Evolutionary conservation across 2,329 filamentous ascomycete genomes (phyloP), one percentile per base, ranked within the genome.

Genomic region (Cercospora brassicicola): DNA sequence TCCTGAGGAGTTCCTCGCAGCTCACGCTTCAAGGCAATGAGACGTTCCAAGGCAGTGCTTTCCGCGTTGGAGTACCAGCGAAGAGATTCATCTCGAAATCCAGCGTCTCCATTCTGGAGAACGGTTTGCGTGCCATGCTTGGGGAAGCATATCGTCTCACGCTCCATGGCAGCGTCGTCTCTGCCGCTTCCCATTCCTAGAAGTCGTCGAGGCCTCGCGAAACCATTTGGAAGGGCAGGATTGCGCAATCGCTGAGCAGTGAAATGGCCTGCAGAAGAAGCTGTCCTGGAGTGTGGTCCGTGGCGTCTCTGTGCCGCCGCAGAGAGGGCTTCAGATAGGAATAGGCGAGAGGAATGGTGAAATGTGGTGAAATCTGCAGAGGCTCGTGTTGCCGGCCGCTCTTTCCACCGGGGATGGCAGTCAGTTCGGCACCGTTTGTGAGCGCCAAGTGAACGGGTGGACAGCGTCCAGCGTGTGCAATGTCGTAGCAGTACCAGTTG

Each of bases 21-120:
- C 18, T 80, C 79, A 61, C 81, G 78, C 77, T 91, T 91, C 66
- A 91, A 81, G 30, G 81, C 78, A 28, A 90, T 83, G 60, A 91
- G 78, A 60, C 83, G 81, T 76, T 91, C 88, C 53, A 86, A 82
- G 42, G 88, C 88, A 76, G 86, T 85, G 78, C 82, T 88, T 76
- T 91, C 88, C 10, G 82, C 80, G n/a, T 65, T 28, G 11, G 70
- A 51, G 53, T 75, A 78, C 28, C 71, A 68, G 10, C 73, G 72
- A 18, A 57, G 33, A 30, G 73, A 66, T 55, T 73, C 72, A 18
- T 73, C 68, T 23, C 69, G 64, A 69, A 76, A 76, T 8, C 71
- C 73, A 15, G 65, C 53, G 59, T 74, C 69, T 28, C 74, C 74
- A 57, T 71, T 66, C 60, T 76, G 71, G 45, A 75, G 62, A 3